A percentile compares a stretch with the other conserved stretches of the same genome.
Evolutionary conservation across 371 early-diverging fungal genomes (phyloP).

Genomic region (Hamiltosporidium magnivora): DNA sequence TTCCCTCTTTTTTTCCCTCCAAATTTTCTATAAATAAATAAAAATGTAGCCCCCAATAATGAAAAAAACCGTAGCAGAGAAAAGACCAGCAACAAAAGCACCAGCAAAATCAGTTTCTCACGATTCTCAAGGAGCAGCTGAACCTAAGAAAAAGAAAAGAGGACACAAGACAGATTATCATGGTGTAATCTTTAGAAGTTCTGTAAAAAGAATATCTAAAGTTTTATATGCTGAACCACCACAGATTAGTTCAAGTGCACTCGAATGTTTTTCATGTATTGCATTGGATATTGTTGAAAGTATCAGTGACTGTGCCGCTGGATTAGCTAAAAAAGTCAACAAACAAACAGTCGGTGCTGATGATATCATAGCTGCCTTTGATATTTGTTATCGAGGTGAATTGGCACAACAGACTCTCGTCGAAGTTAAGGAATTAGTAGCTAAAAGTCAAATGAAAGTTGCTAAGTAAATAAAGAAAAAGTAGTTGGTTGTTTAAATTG

Average conservation of each 20-base stretch:
- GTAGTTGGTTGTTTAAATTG: too few species aligned
- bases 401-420: slow-evolving; percentile 46
- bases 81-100: not conserved
- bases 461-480: slow-evolving; percentile 33
- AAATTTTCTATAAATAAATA: too few species aligned
- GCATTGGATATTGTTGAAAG: slow-evolving; percentile 44
- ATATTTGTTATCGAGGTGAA: slow-evolving; percentile 49
- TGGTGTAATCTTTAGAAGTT: slow-evolving; percentile 19
- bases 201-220: slow-evolving; percentile 32
- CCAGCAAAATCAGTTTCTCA: not conserved
- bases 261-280: slow-evolving; percentile 52
- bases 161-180: not conserved
- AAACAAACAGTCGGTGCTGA: slow-evolving; percentile 56
- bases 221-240: slow-evolving; percentile 20
- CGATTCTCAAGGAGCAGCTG: not conserved
- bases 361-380: slow-evolving; percentile 46
- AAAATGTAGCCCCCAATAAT: too few species aligned
- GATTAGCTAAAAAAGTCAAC: slow-evolving; percentile 49
- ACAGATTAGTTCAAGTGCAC: slow-evolving; percentile 29
- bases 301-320: slow-evolving; percentile 26
- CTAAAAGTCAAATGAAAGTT: slow-evolving; percentile 42
- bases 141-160: not conserved
- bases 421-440: slow-evolving; percentile 47
- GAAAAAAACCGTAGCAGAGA: not conserved
- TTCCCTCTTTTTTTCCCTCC: too few species aligned